Conservation (phyloP, 352 stramenopile genomes). For the Pythium phragmiticola region DNA sequence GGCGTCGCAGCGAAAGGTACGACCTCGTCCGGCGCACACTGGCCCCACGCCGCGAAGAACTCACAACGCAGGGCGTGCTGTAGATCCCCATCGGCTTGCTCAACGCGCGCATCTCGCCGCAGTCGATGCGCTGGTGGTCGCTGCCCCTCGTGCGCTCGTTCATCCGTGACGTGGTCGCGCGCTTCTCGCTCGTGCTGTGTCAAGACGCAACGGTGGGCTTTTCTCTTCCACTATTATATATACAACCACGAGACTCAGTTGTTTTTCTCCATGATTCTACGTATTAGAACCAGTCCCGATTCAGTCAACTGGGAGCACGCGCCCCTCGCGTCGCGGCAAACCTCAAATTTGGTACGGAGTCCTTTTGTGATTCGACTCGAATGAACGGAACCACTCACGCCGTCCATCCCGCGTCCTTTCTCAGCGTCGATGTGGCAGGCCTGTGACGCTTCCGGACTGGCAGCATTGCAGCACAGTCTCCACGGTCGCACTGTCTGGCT, state of each 20-base stretch:
- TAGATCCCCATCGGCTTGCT: slow-evolving; percentile 59
- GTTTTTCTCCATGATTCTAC: not conserved
- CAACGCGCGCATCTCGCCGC: slow-evolving; percentile 60
- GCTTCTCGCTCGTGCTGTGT: slow-evolving; percentile 60
- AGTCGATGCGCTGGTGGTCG: slow-evolving; percentile 52
- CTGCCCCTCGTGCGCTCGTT: slow-evolving; percentile 32
- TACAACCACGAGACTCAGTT: not conserved
- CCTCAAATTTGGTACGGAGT: slow-evolving; percentile 66
- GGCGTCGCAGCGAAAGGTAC: slow-evolving; percentile 37
- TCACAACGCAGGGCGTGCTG: not conserved
- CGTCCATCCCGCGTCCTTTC: not conserved
- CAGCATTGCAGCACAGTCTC: slow-evolving; percentile 26
- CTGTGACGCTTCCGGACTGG: slow-evolving; percentile 4
- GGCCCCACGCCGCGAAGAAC: no score
- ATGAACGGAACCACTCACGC: no score
- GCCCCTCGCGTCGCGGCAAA: slow-evolving; percentile 39
- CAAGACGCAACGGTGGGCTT: slow-evolving; percentile 48
- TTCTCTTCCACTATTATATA: not conserved
- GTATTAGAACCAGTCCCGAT: slow-evolving; percentile 48
- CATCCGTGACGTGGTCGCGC: slow-evolving; percentile 17
- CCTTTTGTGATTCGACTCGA: not conserved
- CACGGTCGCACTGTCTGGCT: slow-evolving; percentile 39
- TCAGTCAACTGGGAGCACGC: slow-evolving; percentile 40
- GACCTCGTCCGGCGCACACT: not conserved
- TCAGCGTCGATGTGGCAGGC: slow-evolving; percentile 23